Conservation (phyloP, 2,329 filamentous ascomycete genomes). For the Hypoxylon sp. region DNA sequence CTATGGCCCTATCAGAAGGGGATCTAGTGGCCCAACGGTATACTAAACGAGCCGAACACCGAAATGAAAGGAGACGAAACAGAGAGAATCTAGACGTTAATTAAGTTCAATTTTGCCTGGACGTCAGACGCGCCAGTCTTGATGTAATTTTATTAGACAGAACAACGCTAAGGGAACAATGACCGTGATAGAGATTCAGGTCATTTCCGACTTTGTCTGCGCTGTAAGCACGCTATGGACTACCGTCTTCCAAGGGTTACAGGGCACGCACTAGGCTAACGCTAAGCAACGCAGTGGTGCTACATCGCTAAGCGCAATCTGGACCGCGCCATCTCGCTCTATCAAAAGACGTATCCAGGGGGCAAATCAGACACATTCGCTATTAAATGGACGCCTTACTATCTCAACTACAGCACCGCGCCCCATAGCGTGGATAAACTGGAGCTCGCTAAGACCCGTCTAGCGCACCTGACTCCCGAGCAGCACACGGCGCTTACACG, state of each 20-base stretch:
- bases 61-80: too few relatives aligned
- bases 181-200: slow-evolving; percentile 46
- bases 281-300: slow-evolving; percentile 53
- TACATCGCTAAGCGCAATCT: slow-evolving; percentile 59
- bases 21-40: too few relatives aligned
- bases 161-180: not conserved
- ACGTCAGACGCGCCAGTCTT: too few relatives aligned
- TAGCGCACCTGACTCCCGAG: slow-evolving; percentile 47
- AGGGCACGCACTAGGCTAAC: not conserved
- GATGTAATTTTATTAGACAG: too few relatives aligned
- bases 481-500: slow-evolving; percentile 50
- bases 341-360: slow-evolving; percentile 58
- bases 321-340: slow-evolving; percentile 57
- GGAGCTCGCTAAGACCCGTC: slow-evolving; percentile 45
- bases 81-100: too few relatives aligned
- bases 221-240: slow-evolving; percentile 43
- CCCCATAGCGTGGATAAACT: slow-evolving; percentile 47
- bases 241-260: not conserved
- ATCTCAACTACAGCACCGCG: slow-evolving; percentile 53
- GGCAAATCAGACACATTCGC: slow-evolving; percentile 55
- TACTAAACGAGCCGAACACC: not conserved
- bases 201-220: slow-evolving; percentile 55
- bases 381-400: slow-evolving; percentile 58
- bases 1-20: too few relatives aligned
- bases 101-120: too few relatives aligned